These are phyloP conservation scores for Spathaspora boniae DNA, from an alignment of 805 yeast genomes.

Conservation along the genomic window DNA sequence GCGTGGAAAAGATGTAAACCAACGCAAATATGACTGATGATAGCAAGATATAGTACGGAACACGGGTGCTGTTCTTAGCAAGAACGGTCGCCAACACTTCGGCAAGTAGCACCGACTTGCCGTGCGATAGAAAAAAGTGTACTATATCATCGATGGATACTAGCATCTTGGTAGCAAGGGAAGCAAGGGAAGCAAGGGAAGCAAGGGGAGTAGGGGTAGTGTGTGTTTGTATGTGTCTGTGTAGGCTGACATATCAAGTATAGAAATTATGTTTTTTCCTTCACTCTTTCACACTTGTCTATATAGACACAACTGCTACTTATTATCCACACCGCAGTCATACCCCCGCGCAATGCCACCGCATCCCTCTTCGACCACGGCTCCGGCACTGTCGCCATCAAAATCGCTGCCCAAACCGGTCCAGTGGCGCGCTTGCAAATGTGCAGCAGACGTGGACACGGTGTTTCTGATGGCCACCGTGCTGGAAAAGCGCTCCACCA, in stretches of 20 bases:
- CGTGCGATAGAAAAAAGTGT: constrained; percentile 1
- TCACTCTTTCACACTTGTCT: constrained; percentile 2
- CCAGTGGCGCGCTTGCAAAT: constrained; percentile 75
- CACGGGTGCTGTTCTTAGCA: constrained; percentile 2
- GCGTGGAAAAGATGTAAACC: constrained; percentile 1
- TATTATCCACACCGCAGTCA: constrained; percentile 27
- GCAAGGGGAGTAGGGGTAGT: too few relatives aligned
- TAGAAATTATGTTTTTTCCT: background rate
- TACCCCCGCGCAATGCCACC: constrained; percentile 91
- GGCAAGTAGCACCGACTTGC: constrained; percentile 2
- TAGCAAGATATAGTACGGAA: constrained; percentile 6
- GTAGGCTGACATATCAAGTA: too few relatives aligned
- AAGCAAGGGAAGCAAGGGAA: too few relatives aligned
- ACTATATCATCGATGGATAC: constrained; percentile 7
- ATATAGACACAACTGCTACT: too few relatives aligned
- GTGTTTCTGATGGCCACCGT: constrained; percentile 69
- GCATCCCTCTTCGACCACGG: constrained; percentile 76
- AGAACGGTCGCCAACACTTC: constrained; percentile 3
- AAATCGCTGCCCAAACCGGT: constrained; percentile 89
- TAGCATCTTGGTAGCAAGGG: too few relatives aligned
- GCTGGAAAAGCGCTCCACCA: constrained; percentile 56
- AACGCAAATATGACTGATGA: background rate
- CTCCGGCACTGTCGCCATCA: constrained; percentile 56
- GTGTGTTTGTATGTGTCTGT: too few relatives aligned
- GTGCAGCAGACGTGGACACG: constrained; percentile 82